Percentiles rank a stretch among this genome's conserved stretches.
These are phyloP conservation scores for Dactylellina parvicollis DNA, from an alignment of 2,329 filamentous ascomycete species.

Conservation along the genomic window DNA sequence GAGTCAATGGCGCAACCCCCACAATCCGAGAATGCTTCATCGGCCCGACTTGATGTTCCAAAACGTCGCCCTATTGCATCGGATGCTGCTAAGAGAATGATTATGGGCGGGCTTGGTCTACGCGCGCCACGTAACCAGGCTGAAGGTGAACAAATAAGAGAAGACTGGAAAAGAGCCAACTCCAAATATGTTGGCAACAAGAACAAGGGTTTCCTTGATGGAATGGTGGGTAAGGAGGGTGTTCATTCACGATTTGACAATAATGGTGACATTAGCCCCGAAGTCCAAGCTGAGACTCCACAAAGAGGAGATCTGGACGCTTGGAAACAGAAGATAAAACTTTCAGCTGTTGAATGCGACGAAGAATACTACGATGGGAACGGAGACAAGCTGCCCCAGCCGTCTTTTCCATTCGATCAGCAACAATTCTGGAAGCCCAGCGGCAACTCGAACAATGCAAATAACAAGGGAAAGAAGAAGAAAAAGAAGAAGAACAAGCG, in stretches of 20 bases:
- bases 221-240: slow-evolving; percentile 39
- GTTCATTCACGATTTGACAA: slow-evolving; percentile 53
- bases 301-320: slow-evolving; percentile 31
- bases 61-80: slow-evolving; percentile 28
- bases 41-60: background rate
- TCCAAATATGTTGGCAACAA: slow-evolving; percentile 48
- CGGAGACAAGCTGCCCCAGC: slow-evolving; percentile 51
- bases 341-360: slow-evolving; percentile 58
- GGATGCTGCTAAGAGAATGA: slow-evolving; percentile 30
- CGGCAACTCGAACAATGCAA: slow-evolving; percentile 13
- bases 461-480: slow-evolving; percentile 54
- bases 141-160: slow-evolving; percentile 37
- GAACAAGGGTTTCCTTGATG: slow-evolving; percentile 47
- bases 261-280: slow-evolving; percentile 41
- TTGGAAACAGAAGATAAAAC: slow-evolving; percentile 55
- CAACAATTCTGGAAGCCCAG: slow-evolving; percentile 15
- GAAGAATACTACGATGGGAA: slow-evolving; percentile 41
- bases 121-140: slow-evolving; percentile 38
- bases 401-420: slow-evolving; percentile 57
- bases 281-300: slow-evolving; percentile 9
- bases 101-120: slow-evolving; percentile 31
- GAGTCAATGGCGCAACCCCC: background rate
- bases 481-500: slow-evolving; percentile 50
- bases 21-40: slow-evolving; percentile 2
- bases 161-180: slow-evolving; percentile 45